Evolutionary conservation across 176 grass and related monocot species (phyloP).

Genomic region (Elymus sibiricus): DNA sequence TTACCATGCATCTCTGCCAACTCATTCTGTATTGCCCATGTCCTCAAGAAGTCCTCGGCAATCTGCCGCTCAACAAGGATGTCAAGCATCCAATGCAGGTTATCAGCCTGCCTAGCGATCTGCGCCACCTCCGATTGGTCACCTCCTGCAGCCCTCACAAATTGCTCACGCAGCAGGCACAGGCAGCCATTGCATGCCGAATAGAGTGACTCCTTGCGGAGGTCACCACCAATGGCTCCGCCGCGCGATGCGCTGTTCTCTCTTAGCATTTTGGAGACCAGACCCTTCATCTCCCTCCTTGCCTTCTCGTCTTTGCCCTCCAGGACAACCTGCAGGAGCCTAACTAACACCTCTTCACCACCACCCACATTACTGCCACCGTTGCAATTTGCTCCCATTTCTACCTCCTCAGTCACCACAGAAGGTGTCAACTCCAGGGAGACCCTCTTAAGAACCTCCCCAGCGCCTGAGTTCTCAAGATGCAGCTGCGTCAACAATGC

Average conservation of each 20-base stretch:
- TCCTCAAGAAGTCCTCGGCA: conserved; percentile 83
- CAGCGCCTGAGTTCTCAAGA: conserved; percentile 74
- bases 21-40: conserved; percentile 74
- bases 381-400: conserved; percentile 34
- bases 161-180: conserved; percentile 61
- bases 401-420: conserved; percentile 39
- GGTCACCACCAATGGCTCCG: conserved; percentile 56
- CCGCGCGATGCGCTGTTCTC: conserved; percentile 62
- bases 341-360: conserved; percentile 77
- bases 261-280: conserved; percentile 97
- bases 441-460: conserved; percentile 89
- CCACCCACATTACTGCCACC: conserved; percentile 25
- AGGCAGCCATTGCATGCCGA: conserved; percentile 77
- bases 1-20: conserved; percentile 66
- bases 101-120: conserved; percentile 89
- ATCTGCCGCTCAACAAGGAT: conserved; percentile 96
- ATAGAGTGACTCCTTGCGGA: conserved; percentile 93
- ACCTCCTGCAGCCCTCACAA: conserved; percentile 42
- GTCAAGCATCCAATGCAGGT: conserved; percentile 94
- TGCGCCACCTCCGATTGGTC: conserved; percentile 49
- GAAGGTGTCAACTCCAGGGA: conserved; percentile 67
- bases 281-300: conserved; percentile 92
- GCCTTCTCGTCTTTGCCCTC: conserved; percentile 99
- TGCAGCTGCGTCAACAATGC: conserved; percentile 79
- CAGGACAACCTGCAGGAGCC: conserved; percentile 88